Percentiles rank a stretch among this genome's conserved stretches.
Evolutionary conservation across 2,329 filamentous ascomycete species (phyloP).

Genomic region (Curvularia lunata): DNA sequence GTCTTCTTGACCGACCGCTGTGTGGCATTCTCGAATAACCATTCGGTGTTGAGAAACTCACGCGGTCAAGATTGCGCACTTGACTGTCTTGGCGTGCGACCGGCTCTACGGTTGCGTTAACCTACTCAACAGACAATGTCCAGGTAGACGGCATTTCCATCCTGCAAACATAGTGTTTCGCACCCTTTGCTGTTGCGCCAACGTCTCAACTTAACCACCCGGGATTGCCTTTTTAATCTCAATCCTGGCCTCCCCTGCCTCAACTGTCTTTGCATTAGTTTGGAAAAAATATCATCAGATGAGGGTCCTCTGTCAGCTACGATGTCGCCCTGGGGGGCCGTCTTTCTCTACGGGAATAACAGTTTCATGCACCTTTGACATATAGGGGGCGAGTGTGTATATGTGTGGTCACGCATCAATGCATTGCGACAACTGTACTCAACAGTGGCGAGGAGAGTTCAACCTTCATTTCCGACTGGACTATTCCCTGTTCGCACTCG

Average conservation of each 20-base stretch:
- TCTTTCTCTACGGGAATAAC: constrained; percentile 7
- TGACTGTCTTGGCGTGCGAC: constrained; percentile 4
- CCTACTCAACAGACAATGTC: constrained; percentile 16
- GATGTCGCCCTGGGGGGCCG: constrained; percentile 4
- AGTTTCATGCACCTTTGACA: constrained; percentile 8
- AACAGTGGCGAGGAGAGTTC: constrained; percentile 1
- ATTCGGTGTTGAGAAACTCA: neutral
- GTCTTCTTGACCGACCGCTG: neutral
- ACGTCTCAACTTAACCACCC: constrained; percentile 30
- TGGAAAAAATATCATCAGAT: constrained; percentile 22
- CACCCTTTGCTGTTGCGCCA: constrained; percentile 16
- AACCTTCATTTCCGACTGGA: constrained; percentile 2
- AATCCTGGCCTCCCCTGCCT: constrained; percentile 7
- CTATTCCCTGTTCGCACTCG: neutral
- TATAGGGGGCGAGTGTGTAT: neutral
- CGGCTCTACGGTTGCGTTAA: constrained; percentile 15
- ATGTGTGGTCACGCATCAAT: neutral
- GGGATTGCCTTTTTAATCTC: constrained; percentile 9
- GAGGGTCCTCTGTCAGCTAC: constrained; percentile 11
- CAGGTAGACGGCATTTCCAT: constrained; percentile 22
- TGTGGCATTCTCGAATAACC: neutral
- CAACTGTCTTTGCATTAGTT: constrained; percentile 11
- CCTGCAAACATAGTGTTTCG: constrained; percentile 7
- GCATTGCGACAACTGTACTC: constrained; percentile 6
- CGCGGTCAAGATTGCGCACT: neutral